Base-by-base conservation (phyloP, 192 early-diverging fungal species). In the Podila horticola region DNA sequence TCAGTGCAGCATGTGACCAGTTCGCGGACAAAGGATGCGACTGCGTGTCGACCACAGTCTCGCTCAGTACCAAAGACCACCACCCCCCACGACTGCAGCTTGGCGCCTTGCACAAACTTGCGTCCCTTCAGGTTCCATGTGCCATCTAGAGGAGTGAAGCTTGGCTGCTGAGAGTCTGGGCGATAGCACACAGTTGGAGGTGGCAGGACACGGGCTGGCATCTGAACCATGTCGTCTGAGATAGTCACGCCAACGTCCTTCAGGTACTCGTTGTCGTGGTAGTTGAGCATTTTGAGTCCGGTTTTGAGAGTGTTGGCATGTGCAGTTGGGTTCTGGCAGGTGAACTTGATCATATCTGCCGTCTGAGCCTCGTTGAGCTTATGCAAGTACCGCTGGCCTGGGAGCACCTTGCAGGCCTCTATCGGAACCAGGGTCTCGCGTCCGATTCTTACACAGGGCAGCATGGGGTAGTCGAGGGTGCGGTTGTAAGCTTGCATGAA, bases 331-430 rank as follows among this genome's bases (percentile, higher is more conserved):
- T 85, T 85, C 81, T 93, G 90, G 66, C 92, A 93, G 0, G 96
- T 95, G 82, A 96, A 95, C 48, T 91, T 95, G 70, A 98, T 97
- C 96, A 98, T 98, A 68, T 97, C 94, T 0, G 94, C 93, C 0
- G 95, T 97, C 84, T 97, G 93, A n/a, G 82, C 76, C 50, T 97
- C 95, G 69, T 93, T 91, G 30, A 98, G 83, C 72, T 95, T 94
- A 69, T 91, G 86, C 75, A 87, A 77, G 82, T 93, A 93, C 50
- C 95, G 89, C 85, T 97, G 95, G 68, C 95, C 96, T 49, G 91
- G 86, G 33, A 92, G 83, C 55, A 99, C 86, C 20, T 91, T 87
- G 86, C 96, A 97, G 30, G 96, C 87, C 85, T 99, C 97, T 82
- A 99, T 90, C 15, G 97, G 97, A 34, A 98, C 77, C 59, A 91